phyloP scores from a whole-genome alignment of 495 filamentous ascomycete species.

The Penicillium paxilli region DNA sequence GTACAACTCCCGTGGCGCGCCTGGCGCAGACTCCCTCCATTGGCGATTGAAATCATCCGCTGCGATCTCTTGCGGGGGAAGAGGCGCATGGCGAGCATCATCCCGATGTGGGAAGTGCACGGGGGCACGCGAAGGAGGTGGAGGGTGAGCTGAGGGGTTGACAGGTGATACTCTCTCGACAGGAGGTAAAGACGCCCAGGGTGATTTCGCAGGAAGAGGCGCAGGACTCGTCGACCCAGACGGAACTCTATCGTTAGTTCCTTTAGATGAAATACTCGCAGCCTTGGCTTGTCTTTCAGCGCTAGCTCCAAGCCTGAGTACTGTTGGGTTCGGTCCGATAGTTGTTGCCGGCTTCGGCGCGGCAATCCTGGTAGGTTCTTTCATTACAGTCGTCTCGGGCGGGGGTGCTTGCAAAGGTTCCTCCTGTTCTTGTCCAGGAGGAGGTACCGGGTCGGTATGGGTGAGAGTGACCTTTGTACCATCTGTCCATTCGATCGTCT shows the following conservation, averaged over 20 bases:
- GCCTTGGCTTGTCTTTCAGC: conserved; percentile 52
- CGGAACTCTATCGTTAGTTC: conserved; percentile 71
- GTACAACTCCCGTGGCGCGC: conserved; percentile 73
- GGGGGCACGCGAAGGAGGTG: conserved; percentile 20
- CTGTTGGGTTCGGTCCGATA: conserved; percentile 53
- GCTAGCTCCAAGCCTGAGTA: conserved; percentile 52
- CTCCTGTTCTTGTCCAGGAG: conserved; percentile 21
- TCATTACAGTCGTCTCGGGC: conserved; percentile 21
- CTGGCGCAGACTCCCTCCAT: conserved; percentile 71
- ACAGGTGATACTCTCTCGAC: conserved; percentile 78
- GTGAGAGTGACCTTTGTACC: conserved; percentile 88
- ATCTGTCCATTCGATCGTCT: conserved; percentile 95
- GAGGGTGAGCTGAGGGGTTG: conserved; percentile 43
- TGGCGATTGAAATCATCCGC: conserved; percentile 91
- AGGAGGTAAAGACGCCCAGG: conserved; percentile 85
- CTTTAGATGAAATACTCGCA: conserved; percentile 62
- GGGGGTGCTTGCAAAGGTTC: conserved; percentile 29
- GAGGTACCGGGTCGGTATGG: conserved; percentile 38
- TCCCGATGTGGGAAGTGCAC: conserved; percentile 33
- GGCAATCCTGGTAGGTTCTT: conserved; percentile 32
- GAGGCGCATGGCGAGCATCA: conserved; percentile 31
- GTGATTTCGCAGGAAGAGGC: conserved; percentile 77
- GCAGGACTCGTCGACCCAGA: conserved; percentile 78
- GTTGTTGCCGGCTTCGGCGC: conserved; percentile 48
- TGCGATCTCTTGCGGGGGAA: conserved; percentile 77